Evolutionary conservation across 257 asterid genomes (phyloP).

Genomic region (Mentha longifolia): DNA sequence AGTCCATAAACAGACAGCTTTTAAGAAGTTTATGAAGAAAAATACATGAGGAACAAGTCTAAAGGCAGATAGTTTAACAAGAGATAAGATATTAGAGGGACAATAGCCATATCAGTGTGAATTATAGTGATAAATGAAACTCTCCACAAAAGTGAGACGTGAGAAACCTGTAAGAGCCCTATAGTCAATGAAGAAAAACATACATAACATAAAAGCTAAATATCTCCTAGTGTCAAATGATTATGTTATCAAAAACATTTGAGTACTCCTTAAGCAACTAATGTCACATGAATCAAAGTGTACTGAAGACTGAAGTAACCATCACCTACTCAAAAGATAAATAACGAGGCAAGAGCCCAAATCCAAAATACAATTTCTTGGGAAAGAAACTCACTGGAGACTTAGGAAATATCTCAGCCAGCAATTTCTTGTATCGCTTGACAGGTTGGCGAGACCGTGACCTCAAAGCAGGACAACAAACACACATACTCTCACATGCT

Average conservation of each 20-base stretch:
- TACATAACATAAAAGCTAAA: not conserved
- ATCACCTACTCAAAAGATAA: not conserved
- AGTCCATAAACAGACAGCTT: not conserved
- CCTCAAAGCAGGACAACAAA: constrained; percentile 99
- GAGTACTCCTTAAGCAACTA: not conserved
- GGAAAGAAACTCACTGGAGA: constrained; percentile 66
- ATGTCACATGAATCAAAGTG: not conserved
- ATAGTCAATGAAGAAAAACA: not conserved
- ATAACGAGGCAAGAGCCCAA: constrained; percentile 12
- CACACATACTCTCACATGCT: constrained; percentile 98
- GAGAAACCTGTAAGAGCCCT: constrained; percentile 21
- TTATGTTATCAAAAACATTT: not conserved
- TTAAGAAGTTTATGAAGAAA: too few species aligned
- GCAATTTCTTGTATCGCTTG: constrained; percentile 94
- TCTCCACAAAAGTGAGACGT: constrained; percentile 13
- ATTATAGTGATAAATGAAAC: constrained; percentile 15
- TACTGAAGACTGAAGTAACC: not conserved
- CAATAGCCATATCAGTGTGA: not conserved
- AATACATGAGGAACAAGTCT: not conserved
- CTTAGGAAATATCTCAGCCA: constrained; percentile 92
- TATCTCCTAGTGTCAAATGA: constrained; percentile 7
- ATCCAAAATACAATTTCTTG: not conserved
- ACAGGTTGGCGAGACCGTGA: constrained; percentile 97
- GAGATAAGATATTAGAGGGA: not conserved
- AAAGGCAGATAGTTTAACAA: not conserved